phyloP scores from a whole-genome alignment of 83 land plant genomes.

The Thuja plicata region DNA sequence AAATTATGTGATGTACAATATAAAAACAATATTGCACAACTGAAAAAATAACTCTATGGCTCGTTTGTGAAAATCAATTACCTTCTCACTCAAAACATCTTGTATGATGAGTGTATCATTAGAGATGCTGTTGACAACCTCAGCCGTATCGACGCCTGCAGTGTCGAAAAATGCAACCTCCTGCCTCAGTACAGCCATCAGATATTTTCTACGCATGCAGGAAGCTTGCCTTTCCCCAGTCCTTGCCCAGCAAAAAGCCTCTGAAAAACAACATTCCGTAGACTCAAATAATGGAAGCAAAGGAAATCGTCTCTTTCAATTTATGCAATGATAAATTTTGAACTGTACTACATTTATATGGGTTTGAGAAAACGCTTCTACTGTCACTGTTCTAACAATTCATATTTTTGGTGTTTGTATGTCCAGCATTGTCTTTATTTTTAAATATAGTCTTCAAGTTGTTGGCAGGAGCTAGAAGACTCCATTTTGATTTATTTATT shows the following conservation, averaged over 20 bases:
- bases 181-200: constrained; percentile 60
- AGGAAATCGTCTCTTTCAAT: not conserved
- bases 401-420: too few relatives aligned
- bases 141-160: constrained; percentile 29
- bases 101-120: constrained; percentile 59
- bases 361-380: not conserved
- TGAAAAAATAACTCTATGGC: not conserved
- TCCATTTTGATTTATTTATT: too few relatives aligned
- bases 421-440: too few relatives aligned
- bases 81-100: constrained; percentile 68
- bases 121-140: constrained; percentile 55
- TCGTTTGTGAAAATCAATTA: not conserved
- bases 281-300: not conserved
- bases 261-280: constrained; percentile 17
- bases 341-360: not conserved
- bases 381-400: not conserved
- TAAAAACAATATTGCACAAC: not conserved
- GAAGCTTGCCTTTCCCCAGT: constrained; percentile 65
- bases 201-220: constrained; percentile 41
- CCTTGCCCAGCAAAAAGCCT: constrained; percentile 66
- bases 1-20: not conserved
- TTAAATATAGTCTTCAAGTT: too few relatives aligned
- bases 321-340: not conserved
- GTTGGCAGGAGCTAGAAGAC: too few relatives aligned
- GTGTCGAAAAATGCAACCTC: constrained; percentile 57